phyloP scores from a whole-genome alignment of 1,284 basidiomycete genomes.

The Phlebopus sp. region DNA sequence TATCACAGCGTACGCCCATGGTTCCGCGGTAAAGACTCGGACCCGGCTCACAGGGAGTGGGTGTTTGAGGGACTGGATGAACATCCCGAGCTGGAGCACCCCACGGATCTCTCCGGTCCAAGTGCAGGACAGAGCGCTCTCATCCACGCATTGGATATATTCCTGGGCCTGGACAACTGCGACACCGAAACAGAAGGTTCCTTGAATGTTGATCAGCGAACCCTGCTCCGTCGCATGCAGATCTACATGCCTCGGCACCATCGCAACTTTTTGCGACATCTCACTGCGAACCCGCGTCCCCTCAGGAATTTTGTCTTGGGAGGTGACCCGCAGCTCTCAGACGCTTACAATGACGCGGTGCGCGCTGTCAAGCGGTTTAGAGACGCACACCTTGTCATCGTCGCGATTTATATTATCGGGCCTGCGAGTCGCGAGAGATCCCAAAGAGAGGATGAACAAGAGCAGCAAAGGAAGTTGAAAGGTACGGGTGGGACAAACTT shows the following conservation, averaged over 20 bases:
- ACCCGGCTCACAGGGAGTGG: slow-evolving; percentile 64
- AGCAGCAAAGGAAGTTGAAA: slow-evolving; percentile 40
- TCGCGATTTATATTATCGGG: slow-evolving; percentile 79
- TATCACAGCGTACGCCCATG: slow-evolving; percentile 88
- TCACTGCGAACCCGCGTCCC: slow-evolving; percentile 60
- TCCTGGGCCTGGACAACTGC: slow-evolving; percentile 77
- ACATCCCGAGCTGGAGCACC: slow-evolving; percentile 45
- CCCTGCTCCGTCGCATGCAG: slow-evolving; percentile 80
- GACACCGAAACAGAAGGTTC: slow-evolving; percentile 15
- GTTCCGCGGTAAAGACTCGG: slow-evolving; percentile 85
- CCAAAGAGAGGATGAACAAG: slow-evolving; percentile 17
- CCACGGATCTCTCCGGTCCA: slow-evolving; percentile 77
- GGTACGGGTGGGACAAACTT: slow-evolving; percentile 89
- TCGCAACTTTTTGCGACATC: slow-evolving; percentile 82
- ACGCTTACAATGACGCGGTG: slow-evolving; percentile 76
- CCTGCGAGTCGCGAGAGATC: slow-evolving; percentile 49
- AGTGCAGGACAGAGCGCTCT: slow-evolving; percentile 90
- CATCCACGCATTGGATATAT: slow-evolving; percentile 87
- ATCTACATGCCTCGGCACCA: slow-evolving; percentile 91
- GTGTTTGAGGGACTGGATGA: slow-evolving; percentile 74
- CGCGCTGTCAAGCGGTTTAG: slow-evolving; percentile 76
- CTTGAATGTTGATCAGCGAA: slow-evolving; percentile 22
- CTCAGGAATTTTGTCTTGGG: slow-evolving; percentile 39
- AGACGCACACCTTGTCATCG: slow-evolving; percentile 87
- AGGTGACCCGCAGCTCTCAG: slow-evolving; percentile 37